These are phyloP conservation scores for Puccinellia tenuiflora DNA, from an alignment of 176 grass and related monocot species.

Conservation along the genomic window DNA sequence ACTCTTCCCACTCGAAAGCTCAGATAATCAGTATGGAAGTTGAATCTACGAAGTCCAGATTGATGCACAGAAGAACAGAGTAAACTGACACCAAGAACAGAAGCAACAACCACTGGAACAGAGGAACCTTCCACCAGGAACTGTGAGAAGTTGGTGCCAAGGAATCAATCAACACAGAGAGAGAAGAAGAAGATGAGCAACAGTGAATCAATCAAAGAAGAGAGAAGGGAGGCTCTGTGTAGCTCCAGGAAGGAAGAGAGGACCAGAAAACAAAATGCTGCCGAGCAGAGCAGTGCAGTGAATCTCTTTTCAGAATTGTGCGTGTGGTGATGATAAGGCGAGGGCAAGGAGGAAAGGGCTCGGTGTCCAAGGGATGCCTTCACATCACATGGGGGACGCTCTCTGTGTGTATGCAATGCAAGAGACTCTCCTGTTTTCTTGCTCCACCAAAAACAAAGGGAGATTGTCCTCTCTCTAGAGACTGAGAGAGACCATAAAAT, in stretches of 20 bases:
- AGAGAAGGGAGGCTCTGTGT: not conserved
- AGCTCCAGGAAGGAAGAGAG: conserved; percentile 7
- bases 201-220: conserved; percentile 35
- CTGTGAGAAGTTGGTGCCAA: not conserved
- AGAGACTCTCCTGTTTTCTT: conserved; percentile 2
- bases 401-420: not conserved
- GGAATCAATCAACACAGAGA: not conserved
- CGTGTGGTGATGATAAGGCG: conserved; percentile 20
- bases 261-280: conserved; percentile 28
- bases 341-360: conserved; percentile 8
- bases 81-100: conserved; percentile 19
- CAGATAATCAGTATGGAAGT: not conserved
- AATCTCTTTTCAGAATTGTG: not conserved
- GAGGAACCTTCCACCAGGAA: conserved; percentile 28
- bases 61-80: not conserved
- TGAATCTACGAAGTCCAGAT: conserved; percentile 2
- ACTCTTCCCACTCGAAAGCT: conserved; percentile 4
- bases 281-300: conserved; percentile 8
- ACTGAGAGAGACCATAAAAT: not conserved
- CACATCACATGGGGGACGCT: conserved; percentile 40
- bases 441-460: conserved; percentile 31
- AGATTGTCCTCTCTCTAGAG: not conserved
- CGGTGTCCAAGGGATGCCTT: conserved; percentile 32
- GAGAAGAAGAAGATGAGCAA: conserved; percentile 8
- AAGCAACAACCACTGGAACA: conserved; percentile 5